Evolutionary conservation across 768 basidiomycete genomes (phyloP), one percentile per base, ranked within the genome.

Genomic region (Trametes maxima): DNA sequence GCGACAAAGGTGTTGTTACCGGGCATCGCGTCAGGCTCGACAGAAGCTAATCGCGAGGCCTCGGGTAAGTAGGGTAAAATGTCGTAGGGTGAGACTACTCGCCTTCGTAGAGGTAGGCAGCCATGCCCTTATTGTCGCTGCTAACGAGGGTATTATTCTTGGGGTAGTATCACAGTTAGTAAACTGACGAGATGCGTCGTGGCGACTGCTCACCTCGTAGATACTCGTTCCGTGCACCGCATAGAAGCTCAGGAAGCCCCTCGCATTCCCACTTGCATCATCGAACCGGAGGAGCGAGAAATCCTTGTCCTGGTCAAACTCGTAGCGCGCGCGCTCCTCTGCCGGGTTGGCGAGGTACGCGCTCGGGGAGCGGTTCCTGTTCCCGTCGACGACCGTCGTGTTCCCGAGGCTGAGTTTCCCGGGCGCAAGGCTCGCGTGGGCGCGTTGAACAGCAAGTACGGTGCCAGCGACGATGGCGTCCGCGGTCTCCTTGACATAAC

Each of bases 121-220:
- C 89, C 89, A 92, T 91, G 42, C 91, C 91, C 71, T 93, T 92
- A 77, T 92, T 92, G 73, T 92, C 91, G 3, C 81, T 74, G 71
- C 89, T 91, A 33, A 92, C 82, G n/a, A 92, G 76, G 0, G 90
- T 91, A 64, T 91, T 92, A 69, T 92, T 93, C 88, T 91, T 64
- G 25, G 24, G 42, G 33, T 12, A 14, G 1, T 49, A 21, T 42
- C 19, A 44, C 25, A n/a, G 28, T 24, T 22, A 35, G 21, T 35
- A 11, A 3, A 25, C 24, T 1, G 19, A 16, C 17, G 3, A 14
- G 19, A 37, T 12, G 35, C 4, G 17, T 7, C 13, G 22, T n/a
- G 14, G 3, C 24, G 2, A 5, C 7, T 28, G 21, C 70, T 22
- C 64, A 90, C 90, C 75, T 85, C 80, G 67, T 91, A 92, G n/a